Conservation (phyloP, 139 green algal genomes). For the Tetradesmus obliquus region DNA sequence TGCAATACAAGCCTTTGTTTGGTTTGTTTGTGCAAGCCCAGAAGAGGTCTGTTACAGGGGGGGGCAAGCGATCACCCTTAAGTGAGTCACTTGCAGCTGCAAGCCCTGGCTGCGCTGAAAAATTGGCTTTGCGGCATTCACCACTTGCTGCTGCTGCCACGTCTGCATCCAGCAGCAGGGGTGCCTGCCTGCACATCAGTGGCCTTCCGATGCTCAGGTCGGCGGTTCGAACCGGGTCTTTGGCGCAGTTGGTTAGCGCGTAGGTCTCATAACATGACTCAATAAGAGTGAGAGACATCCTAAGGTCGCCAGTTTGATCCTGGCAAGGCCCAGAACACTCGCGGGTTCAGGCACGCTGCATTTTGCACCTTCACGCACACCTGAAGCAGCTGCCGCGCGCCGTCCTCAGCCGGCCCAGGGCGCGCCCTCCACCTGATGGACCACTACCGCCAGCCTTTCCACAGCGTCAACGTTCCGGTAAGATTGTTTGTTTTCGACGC, state of each 20-base stretch:
- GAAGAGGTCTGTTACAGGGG: no score
- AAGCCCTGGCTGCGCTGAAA: neutral
- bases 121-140: neutral
- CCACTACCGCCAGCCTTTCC: no score
- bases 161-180: neutral
- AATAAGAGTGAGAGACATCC: neutral
- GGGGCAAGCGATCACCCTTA: no score
- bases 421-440: no score
- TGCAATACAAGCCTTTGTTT: no score
- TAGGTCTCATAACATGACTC: neutral
- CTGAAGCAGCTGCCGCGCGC: no score
- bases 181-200: neutral
- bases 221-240: neutral
- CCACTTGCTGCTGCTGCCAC: neutral
- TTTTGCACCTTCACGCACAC: neutral
- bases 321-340: neutral
- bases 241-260: neutral
- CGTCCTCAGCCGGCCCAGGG: no score
- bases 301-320: neutral
- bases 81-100: no score
- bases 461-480: no score
- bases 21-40: neutral
- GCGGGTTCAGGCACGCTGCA: neutral
- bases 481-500: no score
- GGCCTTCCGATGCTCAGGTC: neutral